Conservation (phyloP, 106 monocot species). For the Dioscorea dumetorum region DNA sequence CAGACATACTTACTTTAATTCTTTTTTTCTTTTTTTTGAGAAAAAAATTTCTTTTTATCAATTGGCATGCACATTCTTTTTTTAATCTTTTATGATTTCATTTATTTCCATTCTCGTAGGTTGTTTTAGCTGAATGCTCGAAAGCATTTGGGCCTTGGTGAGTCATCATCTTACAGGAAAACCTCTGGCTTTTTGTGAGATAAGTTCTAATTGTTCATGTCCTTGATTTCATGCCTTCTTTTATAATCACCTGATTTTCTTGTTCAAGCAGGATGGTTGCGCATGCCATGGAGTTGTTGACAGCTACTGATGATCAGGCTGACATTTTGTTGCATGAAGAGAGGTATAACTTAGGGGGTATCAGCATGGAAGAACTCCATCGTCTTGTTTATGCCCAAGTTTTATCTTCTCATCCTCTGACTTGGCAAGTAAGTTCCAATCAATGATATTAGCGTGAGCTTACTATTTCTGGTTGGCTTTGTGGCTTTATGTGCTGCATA, state of each 20-base stretch:
- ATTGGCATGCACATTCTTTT: neutral
- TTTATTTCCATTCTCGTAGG: conserved; percentile 25
- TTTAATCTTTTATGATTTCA: conserved; percentile 3
- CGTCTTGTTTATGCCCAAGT: conserved; percentile 88
- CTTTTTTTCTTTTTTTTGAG: neutral
- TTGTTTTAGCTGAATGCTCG: conserved; percentile 87
- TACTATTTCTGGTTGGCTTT: too few relatives aligned
- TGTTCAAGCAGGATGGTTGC: conserved; percentile 63
- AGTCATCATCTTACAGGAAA: conserved; percentile 6
- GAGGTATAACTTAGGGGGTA: conserved; percentile 77
- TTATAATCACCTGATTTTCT: conserved; percentile 12
- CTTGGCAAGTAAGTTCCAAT: conserved; percentile 74
- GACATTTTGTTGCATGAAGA: conserved; percentile 73
- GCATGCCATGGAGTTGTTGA: conserved; percentile 80
- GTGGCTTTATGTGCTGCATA: too few relatives aligned
- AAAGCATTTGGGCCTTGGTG: conserved; percentile 92
- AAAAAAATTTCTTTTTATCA: too few relatives aligned
- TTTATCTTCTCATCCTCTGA: conserved; percentile 81
- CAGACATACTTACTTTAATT: neutral
- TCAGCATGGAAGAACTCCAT: conserved; percentile 84
- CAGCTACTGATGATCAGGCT: conserved; percentile 54
- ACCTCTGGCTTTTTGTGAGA: neutral
- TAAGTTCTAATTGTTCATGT: neutral
- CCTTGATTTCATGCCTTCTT: neutral
- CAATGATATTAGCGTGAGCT: too few relatives aligned